phyloP scores from a whole-genome alignment of 176 grass and related monocot species.

The Saccharum spontaneum region DNA sequence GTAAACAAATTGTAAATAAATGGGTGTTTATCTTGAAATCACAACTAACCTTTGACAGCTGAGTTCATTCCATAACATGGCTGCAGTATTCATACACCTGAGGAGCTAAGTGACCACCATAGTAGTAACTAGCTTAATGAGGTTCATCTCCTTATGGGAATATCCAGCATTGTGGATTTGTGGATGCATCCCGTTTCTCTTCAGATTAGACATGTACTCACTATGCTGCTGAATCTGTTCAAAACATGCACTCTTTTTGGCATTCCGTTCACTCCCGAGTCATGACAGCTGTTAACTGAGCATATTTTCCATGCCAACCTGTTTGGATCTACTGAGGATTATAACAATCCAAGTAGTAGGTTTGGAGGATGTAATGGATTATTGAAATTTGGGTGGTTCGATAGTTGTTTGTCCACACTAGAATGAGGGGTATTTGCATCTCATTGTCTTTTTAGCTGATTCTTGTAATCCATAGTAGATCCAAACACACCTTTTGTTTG shows the following conservation, averaged over 20 bases:
- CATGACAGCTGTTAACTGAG: slow-evolving; percentile 4
- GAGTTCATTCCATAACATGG: slow-evolving; percentile 13
- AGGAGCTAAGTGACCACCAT: neutral
- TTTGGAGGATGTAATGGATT: neutral
- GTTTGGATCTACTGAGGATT: neutral
- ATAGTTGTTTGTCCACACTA: neutral
- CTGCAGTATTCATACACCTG: neutral
- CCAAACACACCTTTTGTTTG: neutral
- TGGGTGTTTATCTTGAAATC: neutral
- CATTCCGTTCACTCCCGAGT: neutral
- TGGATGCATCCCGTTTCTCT: neutral
- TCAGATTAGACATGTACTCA: neutral
- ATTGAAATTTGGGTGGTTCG: neutral
- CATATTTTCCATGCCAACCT: neutral
- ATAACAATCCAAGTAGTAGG: neutral
- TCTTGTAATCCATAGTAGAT: neutral
- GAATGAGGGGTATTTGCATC: neutral
- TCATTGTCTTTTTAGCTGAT: neutral
- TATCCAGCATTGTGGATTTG: neutral
- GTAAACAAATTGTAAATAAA: neutral
- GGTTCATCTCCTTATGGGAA: neutral
- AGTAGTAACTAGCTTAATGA: neutral
- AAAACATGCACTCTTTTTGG: neutral
- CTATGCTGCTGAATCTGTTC: neutral
- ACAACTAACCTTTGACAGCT: neutral